These are phyloP conservation scores for Didymella sp. DNA, from an alignment of 2,329 filamentous ascomycete species.

Conservation along the genomic window DNA sequence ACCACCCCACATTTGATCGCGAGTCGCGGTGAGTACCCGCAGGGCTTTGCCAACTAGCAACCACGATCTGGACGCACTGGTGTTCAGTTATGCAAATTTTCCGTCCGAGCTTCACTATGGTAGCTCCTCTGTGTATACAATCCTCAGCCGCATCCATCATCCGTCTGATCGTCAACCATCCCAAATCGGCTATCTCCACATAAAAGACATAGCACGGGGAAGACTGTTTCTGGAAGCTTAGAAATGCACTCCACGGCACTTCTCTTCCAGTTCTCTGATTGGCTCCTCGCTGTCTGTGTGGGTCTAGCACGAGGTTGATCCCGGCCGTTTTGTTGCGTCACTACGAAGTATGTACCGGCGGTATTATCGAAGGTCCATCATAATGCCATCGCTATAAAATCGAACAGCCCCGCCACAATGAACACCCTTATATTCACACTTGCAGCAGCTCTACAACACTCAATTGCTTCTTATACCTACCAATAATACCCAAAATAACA, in stretches of 20 bases:
- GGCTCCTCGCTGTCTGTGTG: slow-evolving; percentile 2
- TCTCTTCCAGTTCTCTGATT: background rate
- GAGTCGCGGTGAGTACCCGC: background rate
- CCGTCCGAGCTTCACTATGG: background rate
- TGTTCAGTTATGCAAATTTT: background rate
- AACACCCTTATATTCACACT: background rate
- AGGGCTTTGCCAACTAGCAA: background rate
- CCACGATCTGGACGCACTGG: background rate
- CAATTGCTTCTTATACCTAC: background rate
- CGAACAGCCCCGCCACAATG: background rate
- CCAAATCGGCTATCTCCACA: slow-evolving; percentile 3
- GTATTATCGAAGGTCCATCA: slow-evolving; percentile 21
- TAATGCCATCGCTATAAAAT: slow-evolving; percentile 21
- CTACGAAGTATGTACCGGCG: slow-evolving; percentile 8
- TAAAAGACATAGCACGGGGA: slow-evolving; percentile 2
- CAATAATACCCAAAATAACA: background rate
- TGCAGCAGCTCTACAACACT: background rate
- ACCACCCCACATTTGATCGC: background rate
- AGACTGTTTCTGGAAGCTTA: slow-evolving; percentile 15
- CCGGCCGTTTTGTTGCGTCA: slow-evolving; percentile 33
- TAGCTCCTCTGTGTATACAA: background rate
- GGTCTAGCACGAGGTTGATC: slow-evolving; percentile 10
- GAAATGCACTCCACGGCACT: slow-evolving; percentile 15
- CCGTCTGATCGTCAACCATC: background rate
- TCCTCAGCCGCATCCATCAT: background rate